Conservation (phyloP, 495 filamentous ascomycete species). For the Pseudoneurospora amorphoporcata region DNA sequence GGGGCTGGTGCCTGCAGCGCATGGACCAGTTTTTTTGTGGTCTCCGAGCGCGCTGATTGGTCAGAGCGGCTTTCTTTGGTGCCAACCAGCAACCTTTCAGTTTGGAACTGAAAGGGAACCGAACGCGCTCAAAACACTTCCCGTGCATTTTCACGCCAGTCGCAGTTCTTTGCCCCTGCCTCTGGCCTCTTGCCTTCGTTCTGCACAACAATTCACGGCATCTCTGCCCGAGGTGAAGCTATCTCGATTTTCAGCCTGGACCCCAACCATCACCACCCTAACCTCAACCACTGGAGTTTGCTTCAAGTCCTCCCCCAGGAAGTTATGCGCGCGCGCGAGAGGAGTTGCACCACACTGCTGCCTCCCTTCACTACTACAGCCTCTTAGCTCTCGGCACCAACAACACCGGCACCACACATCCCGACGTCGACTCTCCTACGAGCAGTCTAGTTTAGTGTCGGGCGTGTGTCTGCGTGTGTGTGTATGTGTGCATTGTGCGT, state of each 20-base stretch:
- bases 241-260: not conserved
- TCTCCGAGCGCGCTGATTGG: not conserved
- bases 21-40: conserved; percentile 4
- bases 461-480: not conserved
- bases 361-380: not conserved
- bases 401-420: not conserved
- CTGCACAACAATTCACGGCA: not conserved
- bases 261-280: not conserved
- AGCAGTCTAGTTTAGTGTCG: not conserved
- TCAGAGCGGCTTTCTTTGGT: not conserved
- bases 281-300: not conserved
- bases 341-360: not conserved
- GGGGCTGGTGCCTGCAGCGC: conserved; percentile 23
- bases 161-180: not conserved
- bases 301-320: not conserved
- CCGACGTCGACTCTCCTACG: not conserved
- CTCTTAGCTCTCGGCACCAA: not conserved
- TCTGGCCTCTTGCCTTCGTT: not conserved
- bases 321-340: not conserved
- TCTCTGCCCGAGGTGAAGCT: not conserved
- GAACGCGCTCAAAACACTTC: not conserved
- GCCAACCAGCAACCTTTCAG: not conserved
- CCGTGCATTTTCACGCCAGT: not conserved
- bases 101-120: not conserved
- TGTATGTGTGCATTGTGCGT: not conserved